phyloP scores from a whole-genome alignment of 2,329 filamentous ascomycete species.

The Penicillium nordicum region DNA sequence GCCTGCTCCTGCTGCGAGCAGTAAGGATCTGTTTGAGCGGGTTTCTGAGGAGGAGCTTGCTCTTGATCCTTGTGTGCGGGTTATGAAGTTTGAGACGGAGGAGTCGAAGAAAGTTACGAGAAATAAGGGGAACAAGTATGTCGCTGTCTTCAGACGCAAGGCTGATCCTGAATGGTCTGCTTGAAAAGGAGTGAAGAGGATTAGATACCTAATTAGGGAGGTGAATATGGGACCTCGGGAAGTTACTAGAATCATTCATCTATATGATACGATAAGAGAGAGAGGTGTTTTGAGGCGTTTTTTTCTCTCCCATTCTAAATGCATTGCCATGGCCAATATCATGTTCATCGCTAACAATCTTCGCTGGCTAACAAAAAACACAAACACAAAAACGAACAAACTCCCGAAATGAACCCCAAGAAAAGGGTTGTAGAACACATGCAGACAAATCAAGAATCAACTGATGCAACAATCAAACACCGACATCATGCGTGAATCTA shows the following conservation, averaged over 20 bases:
- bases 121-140: slow-evolving; percentile 86
- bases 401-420: slow-evolving; percentile 1
- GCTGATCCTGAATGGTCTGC: slow-evolving; percentile 71
- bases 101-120: slow-evolving; percentile 95
- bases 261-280: slow-evolving; percentile 2
- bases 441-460: slow-evolving; percentile 7
- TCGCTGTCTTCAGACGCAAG: slow-evolving; percentile 78
- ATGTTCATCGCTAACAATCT: slow-evolving; percentile 10
- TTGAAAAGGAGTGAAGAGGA: slow-evolving; percentile 4
- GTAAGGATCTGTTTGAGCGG: slow-evolving; percentile 66
- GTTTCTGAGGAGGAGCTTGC: slow-evolving; percentile 57
- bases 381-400: background rate
- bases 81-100: slow-evolving; percentile 76
- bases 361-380: slow-evolving; percentile 7
- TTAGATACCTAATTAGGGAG: background rate
- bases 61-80: slow-evolving; percentile 57
- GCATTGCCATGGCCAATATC: slow-evolving; percentile 15
- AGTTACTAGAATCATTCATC: background rate
- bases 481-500: slow-evolving; percentile 17
- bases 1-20: slow-evolving; percentile 62
- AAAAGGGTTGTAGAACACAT: slow-evolving; percentile 4
- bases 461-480: slow-evolving; percentile 12
- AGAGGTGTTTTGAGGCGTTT: slow-evolving; percentile 15
- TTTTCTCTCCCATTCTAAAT: slow-evolving; percentile 12
- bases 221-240: background rate